phyloP scores from a whole-genome alignment of 2,329 filamentous ascomycete genomes.

The Arthrobotrys pseudoclavata region DNA sequence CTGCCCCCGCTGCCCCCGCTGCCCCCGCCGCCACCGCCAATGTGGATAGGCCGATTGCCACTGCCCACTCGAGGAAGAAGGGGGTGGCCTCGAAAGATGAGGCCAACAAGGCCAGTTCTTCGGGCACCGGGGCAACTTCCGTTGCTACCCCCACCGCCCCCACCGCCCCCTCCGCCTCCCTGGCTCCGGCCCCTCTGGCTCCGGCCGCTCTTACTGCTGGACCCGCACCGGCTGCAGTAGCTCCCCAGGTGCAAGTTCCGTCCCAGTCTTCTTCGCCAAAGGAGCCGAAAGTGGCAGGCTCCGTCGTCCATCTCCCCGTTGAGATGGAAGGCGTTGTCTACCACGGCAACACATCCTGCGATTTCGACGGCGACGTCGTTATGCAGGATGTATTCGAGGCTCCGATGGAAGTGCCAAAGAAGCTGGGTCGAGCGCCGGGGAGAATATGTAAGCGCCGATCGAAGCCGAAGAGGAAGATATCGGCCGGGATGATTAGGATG shows the following conservation, averaged over 20 bases:
- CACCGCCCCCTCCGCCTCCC: no score
- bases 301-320: slow-evolving; percentile 23
- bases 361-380: slow-evolving; percentile 53
- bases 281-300: slow-evolving; percentile 1
- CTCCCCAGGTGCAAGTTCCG: background rate
- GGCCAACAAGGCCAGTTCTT: no score
- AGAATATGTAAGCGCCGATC: slow-evolving; percentile 20
- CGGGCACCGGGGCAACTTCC: no score
- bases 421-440: slow-evolving; percentile 20
- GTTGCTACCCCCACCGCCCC: no score
- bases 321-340: slow-evolving; percentile 33
- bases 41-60: slow-evolving; percentile 19
- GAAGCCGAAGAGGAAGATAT: slow-evolving; percentile 33
- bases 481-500: slow-evolving; percentile 21
- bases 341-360: slow-evolving; percentile 26
- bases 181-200: background rate
- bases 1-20: slow-evolving; percentile 12
- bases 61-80: background rate
- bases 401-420: slow-evolving; percentile 15
- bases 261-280: background rate
- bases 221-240: background rate
- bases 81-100: background rate
- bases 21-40: background rate
- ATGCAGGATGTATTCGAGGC: slow-evolving; percentile 19
- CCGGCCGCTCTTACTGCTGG: background rate